phyloP scores from a whole-genome alignment of 2,329 filamentous ascomycete genomes.

The Plectosphaerella sp. region DNA sequence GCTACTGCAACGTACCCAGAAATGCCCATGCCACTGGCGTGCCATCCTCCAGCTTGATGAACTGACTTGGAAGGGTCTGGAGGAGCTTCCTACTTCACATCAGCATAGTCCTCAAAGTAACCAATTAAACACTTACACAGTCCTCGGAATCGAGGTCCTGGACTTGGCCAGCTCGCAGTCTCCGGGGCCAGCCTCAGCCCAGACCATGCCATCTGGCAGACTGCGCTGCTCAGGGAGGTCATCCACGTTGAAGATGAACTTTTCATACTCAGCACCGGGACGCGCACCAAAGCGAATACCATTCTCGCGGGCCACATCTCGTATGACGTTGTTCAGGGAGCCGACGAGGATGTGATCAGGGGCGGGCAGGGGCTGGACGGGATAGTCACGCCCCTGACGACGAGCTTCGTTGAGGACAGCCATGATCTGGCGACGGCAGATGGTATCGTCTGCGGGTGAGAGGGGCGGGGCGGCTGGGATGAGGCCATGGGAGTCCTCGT shows the following conservation, averaged over 20 bases:
- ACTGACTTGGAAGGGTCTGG: slow-evolving; percentile 38
- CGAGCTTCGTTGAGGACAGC: slow-evolving; percentile 23
- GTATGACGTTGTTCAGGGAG: slow-evolving; percentile 24
- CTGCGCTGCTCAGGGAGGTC: slow-evolving; percentile 30
- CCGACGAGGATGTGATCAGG: slow-evolving; percentile 29
- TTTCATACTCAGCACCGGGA: slow-evolving; percentile 34
- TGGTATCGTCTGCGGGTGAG: slow-evolving; percentile 12
- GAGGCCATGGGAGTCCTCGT: slow-evolving; percentile 30
- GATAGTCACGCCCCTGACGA: slow-evolving; percentile 18
- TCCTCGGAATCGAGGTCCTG: slow-evolving; percentile 52
- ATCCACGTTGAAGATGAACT: slow-evolving; percentile 53
- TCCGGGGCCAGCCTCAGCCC: slow-evolving; percentile 44
- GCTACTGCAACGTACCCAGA: slow-evolving; percentile 27
- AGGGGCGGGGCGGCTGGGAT: slow-evolving; percentile 10
- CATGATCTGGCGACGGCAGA: slow-evolving; percentile 27
- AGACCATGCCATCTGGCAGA: slow-evolving; percentile 46
- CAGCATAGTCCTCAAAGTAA: neutral
- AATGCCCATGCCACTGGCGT: slow-evolving; percentile 63
- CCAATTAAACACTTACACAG: slow-evolving; percentile 32
- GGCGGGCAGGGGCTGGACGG: slow-evolving; percentile 9
- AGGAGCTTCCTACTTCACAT: slow-evolving; percentile 31
- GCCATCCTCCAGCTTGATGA: slow-evolving; percentile 39
- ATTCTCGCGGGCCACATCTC: neutral
- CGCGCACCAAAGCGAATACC: neutral
- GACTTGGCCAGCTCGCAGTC: slow-evolving; percentile 54